phyloP scores from a whole-genome alignment of 371 early-diverging fungal species.

The Basidiobolus meristosporus region DNA sequence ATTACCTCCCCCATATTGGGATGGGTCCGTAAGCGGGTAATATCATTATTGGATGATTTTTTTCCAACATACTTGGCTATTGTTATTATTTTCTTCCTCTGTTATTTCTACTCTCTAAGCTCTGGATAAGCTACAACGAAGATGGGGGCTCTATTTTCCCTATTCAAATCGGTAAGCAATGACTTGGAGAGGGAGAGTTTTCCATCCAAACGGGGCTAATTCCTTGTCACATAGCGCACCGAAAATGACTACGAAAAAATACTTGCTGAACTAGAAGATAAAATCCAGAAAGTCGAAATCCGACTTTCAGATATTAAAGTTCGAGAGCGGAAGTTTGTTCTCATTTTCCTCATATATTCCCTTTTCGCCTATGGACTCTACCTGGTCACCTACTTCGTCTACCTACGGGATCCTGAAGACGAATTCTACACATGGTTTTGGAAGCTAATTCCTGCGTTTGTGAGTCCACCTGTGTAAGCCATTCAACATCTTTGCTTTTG shows the following conservation, averaged over 20 bases:
- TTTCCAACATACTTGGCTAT: too few species aligned
- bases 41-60: too few species aligned
- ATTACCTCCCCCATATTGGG: too few species aligned
- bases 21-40: too few species aligned
- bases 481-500: neutral
- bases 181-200: neutral
- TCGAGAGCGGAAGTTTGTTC: slow-evolving; percentile 36
- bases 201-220: neutral
- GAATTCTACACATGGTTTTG: slow-evolving; percentile 17
- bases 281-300: slow-evolving; percentile 48
- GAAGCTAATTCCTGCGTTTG: slow-evolving; percentile 21
- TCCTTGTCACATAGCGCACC: slow-evolving; percentile 7
- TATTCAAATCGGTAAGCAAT: neutral
- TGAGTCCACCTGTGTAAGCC: slow-evolving; percentile 30
- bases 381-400: slow-evolving; percentile 26
- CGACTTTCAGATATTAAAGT: slow-evolving; percentile 32
- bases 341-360: slow-evolving; percentile 52
- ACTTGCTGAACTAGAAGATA: slow-evolving; percentile 50
- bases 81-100: neutral
- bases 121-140: neutral
- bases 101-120: neutral
- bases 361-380: slow-evolving; percentile 41
- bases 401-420: slow-evolving; percentile 20
- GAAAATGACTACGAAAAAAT: slow-evolving; percentile 63
- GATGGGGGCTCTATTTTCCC: neutral